Percentiles rank a stretch among this genome's conserved stretches.
phyloP scores from a whole-genome alignment of 2,329 filamentous ascomycete species.

The Lasiodiplodia sp. region DNA sequence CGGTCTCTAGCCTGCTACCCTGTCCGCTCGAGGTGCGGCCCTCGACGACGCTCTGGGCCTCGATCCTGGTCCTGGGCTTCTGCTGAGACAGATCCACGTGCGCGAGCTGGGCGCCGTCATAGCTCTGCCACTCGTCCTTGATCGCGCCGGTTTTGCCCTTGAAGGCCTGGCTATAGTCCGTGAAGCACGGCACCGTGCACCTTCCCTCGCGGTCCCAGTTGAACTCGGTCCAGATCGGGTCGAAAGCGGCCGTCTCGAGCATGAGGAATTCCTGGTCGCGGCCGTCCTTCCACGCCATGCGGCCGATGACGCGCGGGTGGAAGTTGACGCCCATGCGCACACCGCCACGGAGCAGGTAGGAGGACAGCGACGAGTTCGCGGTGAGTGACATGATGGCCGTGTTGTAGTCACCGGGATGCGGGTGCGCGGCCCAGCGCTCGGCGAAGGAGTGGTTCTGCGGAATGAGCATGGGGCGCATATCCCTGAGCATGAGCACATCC shows the following conservation, averaged over 20 bases:
- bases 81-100: conserved; percentile 39
- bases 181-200: conserved; percentile 63
- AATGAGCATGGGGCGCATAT: conserved; percentile 62
- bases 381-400: conserved; percentile 64
- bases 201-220: conserved; percentile 60
- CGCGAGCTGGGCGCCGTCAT: conserved; percentile 54
- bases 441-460: conserved; percentile 61
- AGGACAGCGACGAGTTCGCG: conserved; percentile 63
- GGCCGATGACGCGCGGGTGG: conserved; percentile 62
- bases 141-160: conserved; percentile 55
- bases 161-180: conserved; percentile 62
- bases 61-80: conserved; percentile 14
- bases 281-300: conserved; percentile 64
- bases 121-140: conserved; percentile 62
- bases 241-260: conserved; percentile 65
- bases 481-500: conserved; percentile 62
- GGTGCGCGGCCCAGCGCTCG: conserved; percentile 63
- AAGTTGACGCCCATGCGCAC: conserved; percentile 66
- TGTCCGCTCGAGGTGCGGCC: conserved; percentile 28
- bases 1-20: conserved; percentile 28
- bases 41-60: conserved; percentile 25
- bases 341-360: conserved; percentile 62
- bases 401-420: conserved; percentile 63
- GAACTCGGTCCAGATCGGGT: conserved; percentile 65
- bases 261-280: conserved; percentile 62